These are phyloP conservation scores for Phytophthora colocasiae DNA, from an alignment of 352 stramenopile species.

Conservation along the genomic window DNA sequence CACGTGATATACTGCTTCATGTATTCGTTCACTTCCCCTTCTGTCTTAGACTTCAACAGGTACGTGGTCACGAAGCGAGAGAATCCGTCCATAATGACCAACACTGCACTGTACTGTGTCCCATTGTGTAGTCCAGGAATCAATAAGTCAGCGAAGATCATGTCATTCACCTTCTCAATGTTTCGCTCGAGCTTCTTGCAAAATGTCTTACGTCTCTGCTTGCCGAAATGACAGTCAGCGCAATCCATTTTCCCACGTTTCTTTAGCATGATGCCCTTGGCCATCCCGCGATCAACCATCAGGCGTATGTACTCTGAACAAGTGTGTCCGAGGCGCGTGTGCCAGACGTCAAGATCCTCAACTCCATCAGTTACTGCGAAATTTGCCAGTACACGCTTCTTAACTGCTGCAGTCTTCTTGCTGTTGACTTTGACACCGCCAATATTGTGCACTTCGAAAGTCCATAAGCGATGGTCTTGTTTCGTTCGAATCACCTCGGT, in stretches of 20 bases:
- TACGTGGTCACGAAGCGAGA: too few species aligned
- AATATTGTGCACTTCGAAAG: constrained; percentile 12
- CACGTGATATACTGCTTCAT: too few species aligned
- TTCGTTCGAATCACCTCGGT: constrained; percentile 13
- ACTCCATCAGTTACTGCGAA: constrained; percentile 15
- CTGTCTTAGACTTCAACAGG: too few species aligned
- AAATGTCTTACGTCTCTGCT: constrained; percentile 17
- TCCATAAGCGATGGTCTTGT: constrained; percentile 15
- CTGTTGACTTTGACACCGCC: not conserved
- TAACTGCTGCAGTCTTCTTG: not conserved
- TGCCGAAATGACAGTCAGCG: constrained; percentile 15
- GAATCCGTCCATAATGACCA: too few species aligned
- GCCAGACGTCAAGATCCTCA: constrained; percentile 8
- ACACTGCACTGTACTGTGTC: too few species aligned
- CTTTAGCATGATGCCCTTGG: constrained; percentile 24
- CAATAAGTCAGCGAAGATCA: too few species aligned
- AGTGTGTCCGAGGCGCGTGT: constrained; percentile 7
- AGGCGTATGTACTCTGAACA: constrained; percentile 16
- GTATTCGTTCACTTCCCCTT: too few species aligned
- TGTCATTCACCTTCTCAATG: too few species aligned
- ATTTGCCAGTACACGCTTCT: constrained; percentile 14
- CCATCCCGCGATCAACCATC: constrained; percentile 18
- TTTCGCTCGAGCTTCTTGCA: not conserved
- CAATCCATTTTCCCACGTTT: constrained; percentile 18
- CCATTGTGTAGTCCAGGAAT: too few species aligned